phyloP scores from a whole-genome alignment of 495 filamentous ascomycete genomes.

The Trichoderma gamsii region DNA sequence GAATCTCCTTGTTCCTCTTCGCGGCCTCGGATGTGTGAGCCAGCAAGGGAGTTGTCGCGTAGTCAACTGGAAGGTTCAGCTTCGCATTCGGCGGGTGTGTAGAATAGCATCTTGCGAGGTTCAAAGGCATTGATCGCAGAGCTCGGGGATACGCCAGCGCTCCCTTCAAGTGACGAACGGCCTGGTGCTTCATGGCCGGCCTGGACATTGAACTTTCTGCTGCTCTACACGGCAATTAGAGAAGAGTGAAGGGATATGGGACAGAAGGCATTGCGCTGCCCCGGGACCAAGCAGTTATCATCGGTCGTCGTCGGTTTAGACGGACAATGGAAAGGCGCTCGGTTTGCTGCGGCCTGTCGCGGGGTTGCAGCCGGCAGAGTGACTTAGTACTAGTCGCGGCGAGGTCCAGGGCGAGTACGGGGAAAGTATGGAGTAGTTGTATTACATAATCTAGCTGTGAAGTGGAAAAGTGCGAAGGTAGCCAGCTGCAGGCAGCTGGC shows the following conservation, averaged over 20 bases:
- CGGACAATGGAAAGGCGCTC: constrained; percentile 15
- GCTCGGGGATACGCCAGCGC: constrained; percentile 13
- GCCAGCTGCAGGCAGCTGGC: too few relatives aligned
- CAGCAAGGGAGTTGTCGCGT: constrained; percentile 72
- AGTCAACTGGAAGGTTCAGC: constrained; percentile 86
- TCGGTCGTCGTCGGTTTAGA: constrained; percentile 13
- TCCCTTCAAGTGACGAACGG: constrained; percentile 6
- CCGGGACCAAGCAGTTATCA: background rate
- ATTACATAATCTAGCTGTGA: background rate
- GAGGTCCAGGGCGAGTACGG: background rate
- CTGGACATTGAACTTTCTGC: background rate
- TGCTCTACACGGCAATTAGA: background rate
- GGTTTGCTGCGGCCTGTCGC: constrained; percentile 19
- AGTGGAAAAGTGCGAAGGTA: too few relatives aligned
- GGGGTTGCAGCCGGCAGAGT: constrained; percentile 3
- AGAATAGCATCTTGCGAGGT: constrained; percentile 31
- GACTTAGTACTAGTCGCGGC: background rate
- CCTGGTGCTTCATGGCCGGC: background rate
- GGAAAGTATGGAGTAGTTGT: background rate
- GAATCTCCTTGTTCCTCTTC: constrained; percentile 59
- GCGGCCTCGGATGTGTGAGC: constrained; percentile 68
- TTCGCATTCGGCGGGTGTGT: constrained; percentile 47
- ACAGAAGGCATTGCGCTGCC: background rate
- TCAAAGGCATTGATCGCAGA: background rate
- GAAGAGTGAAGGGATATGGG: background rate